Conservation (phyloP, 2,329 filamentous ascomycete genomes). For the Scytalidium sp. region DNA sequence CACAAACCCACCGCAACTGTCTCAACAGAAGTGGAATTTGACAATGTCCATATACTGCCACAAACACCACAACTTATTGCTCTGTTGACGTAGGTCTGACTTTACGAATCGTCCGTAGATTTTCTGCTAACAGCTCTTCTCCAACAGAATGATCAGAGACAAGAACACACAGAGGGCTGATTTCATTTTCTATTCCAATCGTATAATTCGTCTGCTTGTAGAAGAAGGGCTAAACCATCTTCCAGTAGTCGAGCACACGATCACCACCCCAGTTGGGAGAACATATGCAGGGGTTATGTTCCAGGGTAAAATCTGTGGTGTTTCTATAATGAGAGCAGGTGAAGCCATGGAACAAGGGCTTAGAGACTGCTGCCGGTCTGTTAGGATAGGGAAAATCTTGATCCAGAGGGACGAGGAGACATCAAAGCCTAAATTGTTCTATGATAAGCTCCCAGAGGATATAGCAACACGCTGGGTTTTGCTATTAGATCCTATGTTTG, state of each 20-base stretch:
- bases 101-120: neutral
- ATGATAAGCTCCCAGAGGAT: constrained; percentile 94
- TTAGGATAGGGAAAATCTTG: constrained; percentile 96
- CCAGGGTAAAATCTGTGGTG: constrained; percentile 96
- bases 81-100: constrained; percentile 79
- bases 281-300: constrained; percentile 91
- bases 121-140: constrained; percentile 9
- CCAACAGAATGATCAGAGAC: constrained; percentile 84
- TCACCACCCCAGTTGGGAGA: constrained; percentile 87
- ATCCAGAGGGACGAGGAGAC: constrained; percentile 98
- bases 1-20: constrained; percentile 87
- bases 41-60: constrained; percentile 85
- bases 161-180: constrained; percentile 86
- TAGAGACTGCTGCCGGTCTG: constrained; percentile 94
- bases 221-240: constrained; percentile 97
- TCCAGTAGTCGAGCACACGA: constrained; percentile 81
- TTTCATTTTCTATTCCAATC: constrained; percentile 99
- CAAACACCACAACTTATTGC: constrained; percentile 98
- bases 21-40: constrained; percentile 74
- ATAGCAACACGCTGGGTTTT: constrained; percentile 92
- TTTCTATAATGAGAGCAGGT: constrained; percentile 96
- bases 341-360: constrained; percentile 98
- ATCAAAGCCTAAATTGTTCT: constrained; percentile 86
- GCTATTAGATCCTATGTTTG: constrained; percentile 97
- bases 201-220: constrained; percentile 93